These are phyloP conservation scores for Solanum paucissectum DNA, from an alignment of 257 asterid species.

Conservation along the genomic window DNA sequence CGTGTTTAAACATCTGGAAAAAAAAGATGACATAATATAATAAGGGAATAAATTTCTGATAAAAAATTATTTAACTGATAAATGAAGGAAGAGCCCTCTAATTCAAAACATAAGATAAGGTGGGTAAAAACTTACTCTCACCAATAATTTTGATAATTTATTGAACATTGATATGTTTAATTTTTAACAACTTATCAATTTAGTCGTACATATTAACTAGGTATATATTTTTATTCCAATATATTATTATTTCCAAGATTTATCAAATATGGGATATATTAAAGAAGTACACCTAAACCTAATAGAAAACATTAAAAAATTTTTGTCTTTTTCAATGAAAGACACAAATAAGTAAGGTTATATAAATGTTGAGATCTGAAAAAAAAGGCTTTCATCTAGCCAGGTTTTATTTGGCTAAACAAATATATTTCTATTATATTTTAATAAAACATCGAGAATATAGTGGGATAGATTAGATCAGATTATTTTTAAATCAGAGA, in stretches of 20 bases:
- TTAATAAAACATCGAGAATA: background rate
- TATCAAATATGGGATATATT: background rate
- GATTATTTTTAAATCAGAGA: background rate
- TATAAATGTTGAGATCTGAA: background rate
- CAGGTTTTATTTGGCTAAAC: background rate
- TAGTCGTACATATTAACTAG: background rate
- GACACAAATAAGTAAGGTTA: background rate
- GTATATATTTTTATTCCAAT: background rate
- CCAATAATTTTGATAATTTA: background rate
- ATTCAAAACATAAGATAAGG: background rate
- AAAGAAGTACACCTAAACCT: background rate
- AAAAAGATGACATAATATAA: background rate
- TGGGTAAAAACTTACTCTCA: background rate
- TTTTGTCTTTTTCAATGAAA: background rate
- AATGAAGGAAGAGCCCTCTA: background rate
- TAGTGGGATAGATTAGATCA: background rate
- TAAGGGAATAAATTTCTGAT: background rate
- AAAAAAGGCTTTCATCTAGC: background rate
- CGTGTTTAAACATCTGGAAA: fast-evolving
- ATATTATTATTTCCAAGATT: background rate
- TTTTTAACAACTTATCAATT: background rate
- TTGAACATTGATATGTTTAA: background rate
- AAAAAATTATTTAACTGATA: background rate
- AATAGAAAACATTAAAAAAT: background rate
- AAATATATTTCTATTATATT: background rate